phyloP scores from a whole-genome alignment of 257 asterid species.

The Solanum chaucha region DNA sequence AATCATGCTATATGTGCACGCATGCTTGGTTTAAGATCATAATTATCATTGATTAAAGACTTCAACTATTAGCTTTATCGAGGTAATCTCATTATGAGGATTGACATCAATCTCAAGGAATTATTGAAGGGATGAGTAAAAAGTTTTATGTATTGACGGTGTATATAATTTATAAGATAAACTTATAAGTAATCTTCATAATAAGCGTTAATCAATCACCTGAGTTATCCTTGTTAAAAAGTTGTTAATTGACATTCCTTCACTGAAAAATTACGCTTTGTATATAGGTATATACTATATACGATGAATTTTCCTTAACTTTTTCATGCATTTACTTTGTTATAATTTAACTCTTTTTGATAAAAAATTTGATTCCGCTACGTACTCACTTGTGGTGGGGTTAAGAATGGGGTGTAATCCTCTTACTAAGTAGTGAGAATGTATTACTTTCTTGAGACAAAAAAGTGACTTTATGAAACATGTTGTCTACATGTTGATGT shows the following conservation, averaged over 20 bases:
- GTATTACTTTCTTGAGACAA: background rate
- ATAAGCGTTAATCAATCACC: background rate
- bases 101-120: background rate
- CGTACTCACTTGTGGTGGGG: background rate
- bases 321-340: too few relatives aligned
- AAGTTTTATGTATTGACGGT: background rate
- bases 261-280: background rate
- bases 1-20: background rate
- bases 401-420: background rate
- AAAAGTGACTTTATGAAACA: background rate
- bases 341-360: background rate
- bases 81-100: background rate
- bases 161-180: background rate
- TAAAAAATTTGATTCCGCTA: background rate
- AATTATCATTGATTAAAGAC: background rate
- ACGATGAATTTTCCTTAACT: too few relatives aligned
- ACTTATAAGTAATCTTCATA: background rate
- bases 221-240: background rate
- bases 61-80: background rate
- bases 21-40: slow-evolving; percentile 11
- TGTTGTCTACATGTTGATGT: background rate
- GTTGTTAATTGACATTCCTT: background rate
- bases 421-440: background rate
- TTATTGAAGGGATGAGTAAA: background rate
- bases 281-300: background rate